Base-by-base conservation (phyloP, 495 filamentous ascomycete genomes). In the Neurospora cerealis region DNA sequence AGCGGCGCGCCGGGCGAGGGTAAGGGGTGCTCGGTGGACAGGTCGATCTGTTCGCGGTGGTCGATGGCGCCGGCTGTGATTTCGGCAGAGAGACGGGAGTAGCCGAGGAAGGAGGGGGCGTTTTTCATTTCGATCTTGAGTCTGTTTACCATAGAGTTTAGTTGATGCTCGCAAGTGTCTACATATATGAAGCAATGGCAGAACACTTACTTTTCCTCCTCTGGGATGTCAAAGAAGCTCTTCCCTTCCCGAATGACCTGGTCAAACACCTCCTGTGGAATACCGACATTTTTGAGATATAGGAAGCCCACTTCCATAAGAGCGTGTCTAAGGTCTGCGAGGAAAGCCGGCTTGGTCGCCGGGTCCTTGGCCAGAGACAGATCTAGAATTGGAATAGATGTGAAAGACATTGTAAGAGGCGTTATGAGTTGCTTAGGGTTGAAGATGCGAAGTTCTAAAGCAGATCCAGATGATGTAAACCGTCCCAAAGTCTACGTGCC, bases 301-400 rank as follows among this genome's bases (percentile, higher is more conserved):
- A 98, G 85, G 79, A 99, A 98, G 5, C 96, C 96, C 40, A 97
- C 93, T 81, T 95, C 92, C 78, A 98, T 87, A 38, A 98, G 85
- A 0, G 94, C 93, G 77, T 92, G 85, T 24, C 91, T 91, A 17
- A 98, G 87, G 13, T 90, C 81, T 0, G 87, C 82, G 0, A 98
- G 85, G 80, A 97, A 98, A 9, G 75, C 78, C 1, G 91, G 85
- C 81, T 97, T 97, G 0, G 92, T 95, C 10, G 83, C 79, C n/a
- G 90, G 81, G 66, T 88, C 83, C 71, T 84, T 81, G 36, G 91
- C 87, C 32, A 89, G 84, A 2, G 93, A 87, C 72, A 94, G 89
- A 80, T 97, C 92, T 19, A 98, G 88, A 72, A 97, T 86, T 0
- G 95, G 95, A 71, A 98, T 89, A 3, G 87, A 85, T 2, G 87